phyloP scores from a whole-genome alignment of 2,329 filamentous ascomycete species.

The Sphaceloma murrayae region DNA sequence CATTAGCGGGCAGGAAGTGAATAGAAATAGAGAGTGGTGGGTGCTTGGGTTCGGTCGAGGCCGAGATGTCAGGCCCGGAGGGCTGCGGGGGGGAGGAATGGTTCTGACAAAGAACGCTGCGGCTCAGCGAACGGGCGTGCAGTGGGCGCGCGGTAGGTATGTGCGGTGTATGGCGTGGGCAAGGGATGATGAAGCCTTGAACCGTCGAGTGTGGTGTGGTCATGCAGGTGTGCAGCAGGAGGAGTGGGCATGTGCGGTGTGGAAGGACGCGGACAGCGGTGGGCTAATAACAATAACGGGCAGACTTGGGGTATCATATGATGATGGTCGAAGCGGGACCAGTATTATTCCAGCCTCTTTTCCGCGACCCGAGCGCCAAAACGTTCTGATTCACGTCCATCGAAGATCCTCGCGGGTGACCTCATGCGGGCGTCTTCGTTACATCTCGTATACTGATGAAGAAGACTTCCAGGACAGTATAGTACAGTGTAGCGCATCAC shows the following conservation, averaged over 20 bases:
- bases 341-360: slow-evolving; percentile 1
- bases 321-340: slow-evolving; percentile 13
- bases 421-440: too few species aligned
- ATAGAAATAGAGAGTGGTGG: neutral
- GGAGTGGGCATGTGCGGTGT: slow-evolving; percentile 14
- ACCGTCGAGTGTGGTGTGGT: neutral
- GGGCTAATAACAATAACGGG: slow-evolving; percentile 9
- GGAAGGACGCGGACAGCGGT: slow-evolving; percentile 5
- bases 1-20: slow-evolving; percentile 13
- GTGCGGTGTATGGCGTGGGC: neutral
- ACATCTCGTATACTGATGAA: too few species aligned
- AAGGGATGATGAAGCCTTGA: slow-evolving; percentile 3
- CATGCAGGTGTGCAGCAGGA: too few species aligned
- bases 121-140: slow-evolving; percentile 5
- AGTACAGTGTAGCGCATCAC: too few species aligned
- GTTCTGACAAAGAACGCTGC: slow-evolving; percentile 9
- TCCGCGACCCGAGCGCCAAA: slow-evolving; percentile 4
- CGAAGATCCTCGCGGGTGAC: too few species aligned
- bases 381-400: slow-evolving; percentile 14
- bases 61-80: slow-evolving; percentile 1
- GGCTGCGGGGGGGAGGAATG: neutral
- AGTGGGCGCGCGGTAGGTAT: neutral
- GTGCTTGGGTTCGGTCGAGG: neutral
- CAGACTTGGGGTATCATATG: slow-evolving; percentile 14
- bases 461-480: too few species aligned